Conservation (phyloP, 768 basidiomycete species). For the Clitopilus passeckerianus region DNA sequence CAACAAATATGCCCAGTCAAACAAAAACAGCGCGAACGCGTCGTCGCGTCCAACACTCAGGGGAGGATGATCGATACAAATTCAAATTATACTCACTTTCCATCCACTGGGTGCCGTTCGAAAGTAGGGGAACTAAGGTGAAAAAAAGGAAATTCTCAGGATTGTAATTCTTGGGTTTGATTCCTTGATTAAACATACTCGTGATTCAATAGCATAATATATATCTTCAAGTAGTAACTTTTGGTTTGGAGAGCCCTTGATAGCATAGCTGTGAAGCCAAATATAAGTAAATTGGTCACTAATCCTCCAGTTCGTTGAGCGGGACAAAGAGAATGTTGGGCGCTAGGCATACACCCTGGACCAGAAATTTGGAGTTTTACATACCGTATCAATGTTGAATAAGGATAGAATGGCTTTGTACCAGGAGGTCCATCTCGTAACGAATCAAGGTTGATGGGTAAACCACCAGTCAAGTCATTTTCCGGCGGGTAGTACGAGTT, state of each 20-base stretch:
- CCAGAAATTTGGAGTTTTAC: constrained; percentile 18
- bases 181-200: constrained; percentile 44
- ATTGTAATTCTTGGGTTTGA: background rate
- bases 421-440: constrained; percentile 84
- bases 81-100: constrained; percentile 57
- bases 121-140: constrained; percentile 78
- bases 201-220: constrained; percentile 87
- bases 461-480: constrained; percentile 75
- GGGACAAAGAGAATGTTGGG: constrained; percentile 8
- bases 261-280: constrained; percentile 61
- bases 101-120: constrained; percentile 84
- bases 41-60: constrained; percentile 19
- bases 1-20: constrained; percentile 62
- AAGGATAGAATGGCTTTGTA: constrained; percentile 88
- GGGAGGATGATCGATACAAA: constrained; percentile 5
- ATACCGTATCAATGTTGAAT: constrained; percentile 86
- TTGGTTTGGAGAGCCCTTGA: constrained; percentile 87
- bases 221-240: constrained; percentile 85
- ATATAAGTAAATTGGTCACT: constrained; percentile 6
- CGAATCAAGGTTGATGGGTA: constrained; percentile 85
- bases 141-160: constrained; percentile 1
- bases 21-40: constrained; percentile 63
- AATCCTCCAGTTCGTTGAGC: constrained; percentile 6
- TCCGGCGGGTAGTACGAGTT: constrained; percentile 73
- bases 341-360: constrained; percentile 7